Evolutionary conservation across 1,284 basidiomycete genomes (phyloP), one percentile per base, ranked within the genome.

Genomic region (Boletus semigastroideus): DNA sequence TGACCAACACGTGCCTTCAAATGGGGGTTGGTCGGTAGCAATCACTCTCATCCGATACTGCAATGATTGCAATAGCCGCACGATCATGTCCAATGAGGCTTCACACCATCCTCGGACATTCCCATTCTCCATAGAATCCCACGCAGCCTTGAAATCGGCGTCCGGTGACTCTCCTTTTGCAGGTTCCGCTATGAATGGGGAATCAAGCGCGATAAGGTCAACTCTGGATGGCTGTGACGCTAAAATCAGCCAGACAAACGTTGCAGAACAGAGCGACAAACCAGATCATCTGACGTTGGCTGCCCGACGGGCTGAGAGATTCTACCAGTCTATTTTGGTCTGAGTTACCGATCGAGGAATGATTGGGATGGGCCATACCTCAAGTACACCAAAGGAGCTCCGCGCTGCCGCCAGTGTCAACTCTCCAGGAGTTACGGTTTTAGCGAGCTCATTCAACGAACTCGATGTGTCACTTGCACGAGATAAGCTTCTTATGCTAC

Each of bases 191-290:
- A 80, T 68, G 68, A 84, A 85, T 1, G 86, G 84, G 1, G 84
- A 82, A 63, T 90, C 87, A 28, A 90, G 75, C 8, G 78, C 69
- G 55, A 90, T 88, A 41, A 90, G 75, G 64, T 88, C 84, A 34
- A 73, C 66, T 28, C 76, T 74, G 42, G 73, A 67, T 13, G 60
- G 64, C 78, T 80, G 51, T 31, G 44, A 20, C 30, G 11, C 42
- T 27, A 20, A 36, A 49, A 68, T 31, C 69, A 53, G 49, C 25
- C 20, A 46, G n/a, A 27, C 37, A 19, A 36, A 28, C 34, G 34
- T 47, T 22, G 42, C 16, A 31, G 13, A 48, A 17, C 30, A 56
- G 36, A 27, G 1, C 17, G 17, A 56, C 66, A n/a, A 53, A 68
- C 66, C 33, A 63, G 48, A 13, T 61, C 65, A 48, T 58, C 59